Percentiles rank a stretch among this genome's conserved stretches.
These are phyloP conservation scores for Hydrangea macrophylla DNA, from an alignment of 148 eudicot genomes.

Conservation along the genomic window DNA sequence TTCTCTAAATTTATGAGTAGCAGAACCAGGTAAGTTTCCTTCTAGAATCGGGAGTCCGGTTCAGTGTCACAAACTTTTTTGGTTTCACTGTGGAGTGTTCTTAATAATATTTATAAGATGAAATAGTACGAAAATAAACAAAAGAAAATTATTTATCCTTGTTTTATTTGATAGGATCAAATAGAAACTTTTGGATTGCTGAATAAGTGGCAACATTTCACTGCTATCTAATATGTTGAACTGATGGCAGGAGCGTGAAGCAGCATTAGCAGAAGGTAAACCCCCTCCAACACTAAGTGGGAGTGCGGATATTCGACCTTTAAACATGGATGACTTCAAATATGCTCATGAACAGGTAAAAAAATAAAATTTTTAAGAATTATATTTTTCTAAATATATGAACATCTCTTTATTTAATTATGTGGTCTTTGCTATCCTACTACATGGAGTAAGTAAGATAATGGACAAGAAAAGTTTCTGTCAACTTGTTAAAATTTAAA, in stretches of 20 bases:
- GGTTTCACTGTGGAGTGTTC: no score
- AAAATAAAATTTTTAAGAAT: background rate
- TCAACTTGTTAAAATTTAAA: no score
- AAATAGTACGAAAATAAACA: no score
- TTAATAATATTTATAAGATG: no score
- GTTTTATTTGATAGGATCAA: no score
- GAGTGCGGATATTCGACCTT: conserved; percentile 61
- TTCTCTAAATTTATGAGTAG: no score
- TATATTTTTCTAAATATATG: background rate
- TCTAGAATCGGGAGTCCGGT: no score
- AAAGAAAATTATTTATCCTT: no score
- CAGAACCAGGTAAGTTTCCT: no score
- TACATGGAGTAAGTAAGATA: no score
- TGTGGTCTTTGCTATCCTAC: background rate
- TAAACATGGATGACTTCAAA: conserved; percentile 68
- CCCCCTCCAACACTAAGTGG: conserved; percentile 64
- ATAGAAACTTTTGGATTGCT: background rate
- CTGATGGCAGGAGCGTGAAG: conserved; percentile 60
- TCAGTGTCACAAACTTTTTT: no score
- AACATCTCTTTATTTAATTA: background rate
- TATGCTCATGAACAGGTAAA: conserved; percentile 73
- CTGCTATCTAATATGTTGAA: conserved; percentile 8
- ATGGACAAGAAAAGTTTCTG: no score
- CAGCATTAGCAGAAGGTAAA: conserved; percentile 74
- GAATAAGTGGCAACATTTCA: background rate